Evolutionary conservation across 2,329 filamentous ascomycete genomes (phyloP).

Genomic region (Aspergillus sp.): DNA sequence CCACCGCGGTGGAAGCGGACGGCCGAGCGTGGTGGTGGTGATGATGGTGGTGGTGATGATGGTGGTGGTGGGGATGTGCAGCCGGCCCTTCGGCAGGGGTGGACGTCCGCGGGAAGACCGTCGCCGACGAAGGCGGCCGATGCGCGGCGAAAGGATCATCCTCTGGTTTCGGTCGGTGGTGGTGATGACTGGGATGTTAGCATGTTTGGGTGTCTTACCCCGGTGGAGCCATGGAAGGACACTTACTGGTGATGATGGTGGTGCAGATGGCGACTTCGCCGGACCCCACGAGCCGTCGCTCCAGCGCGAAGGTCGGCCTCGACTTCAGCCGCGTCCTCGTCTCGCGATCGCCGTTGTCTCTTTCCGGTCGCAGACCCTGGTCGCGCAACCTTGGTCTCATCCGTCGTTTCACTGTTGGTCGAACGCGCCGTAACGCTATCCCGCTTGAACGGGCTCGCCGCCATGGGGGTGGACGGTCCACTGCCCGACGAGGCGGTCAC

Average conservation of each 20-base stretch:
- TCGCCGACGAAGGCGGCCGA: conserved; percentile 25
- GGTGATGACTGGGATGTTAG: conserved; percentile 45
- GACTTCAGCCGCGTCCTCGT: conserved; percentile 70
- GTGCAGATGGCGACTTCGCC: conserved; percentile 48
- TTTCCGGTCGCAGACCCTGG: conserved; percentile 53
- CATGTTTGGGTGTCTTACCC: conserved; percentile 3
- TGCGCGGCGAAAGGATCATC: conserved; percentile 40
- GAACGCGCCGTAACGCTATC: conserved; percentile 48
- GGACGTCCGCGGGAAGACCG: conserved; percentile 28
- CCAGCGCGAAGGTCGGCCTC: conserved; percentile 63
- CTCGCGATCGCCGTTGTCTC: conserved; percentile 67
- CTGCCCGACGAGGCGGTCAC: conserved; percentile 50
- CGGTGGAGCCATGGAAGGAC: not conserved
- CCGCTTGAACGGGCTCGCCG: conserved; percentile 52
- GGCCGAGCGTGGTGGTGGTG: conserved; percentile 31
- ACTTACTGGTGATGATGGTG: conserved; percentile 61
- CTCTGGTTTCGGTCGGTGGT: conserved; percentile 55
- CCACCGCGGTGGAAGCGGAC: conserved; percentile 20
- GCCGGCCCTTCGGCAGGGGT: conserved; percentile 26
- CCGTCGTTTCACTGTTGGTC: conserved; percentile 38
- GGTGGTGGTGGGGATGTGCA: conserved; percentile 33
- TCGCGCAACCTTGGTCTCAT: conserved; percentile 42
- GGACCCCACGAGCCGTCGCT: conserved; percentile 66
- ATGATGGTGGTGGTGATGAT: conserved; percentile 48
- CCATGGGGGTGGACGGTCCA: conserved; percentile 54